Conservation (phyloP, 306 rosid species). For the Lupinus albus region DNA sequence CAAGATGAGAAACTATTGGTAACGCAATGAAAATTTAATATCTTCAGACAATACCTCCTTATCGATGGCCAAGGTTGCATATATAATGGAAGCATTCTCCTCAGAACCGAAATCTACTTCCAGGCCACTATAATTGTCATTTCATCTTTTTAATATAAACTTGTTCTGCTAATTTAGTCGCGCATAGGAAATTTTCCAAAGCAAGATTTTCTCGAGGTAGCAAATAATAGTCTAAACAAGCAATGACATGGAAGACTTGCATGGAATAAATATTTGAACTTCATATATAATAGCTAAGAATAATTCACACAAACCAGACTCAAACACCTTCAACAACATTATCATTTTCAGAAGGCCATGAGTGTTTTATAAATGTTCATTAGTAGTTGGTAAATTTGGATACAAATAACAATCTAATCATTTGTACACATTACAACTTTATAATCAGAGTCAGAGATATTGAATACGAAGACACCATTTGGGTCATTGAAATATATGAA, state of each 20-base stretch:
- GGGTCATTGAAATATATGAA: too few species aligned
- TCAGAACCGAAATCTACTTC: constrained; percentile 76
- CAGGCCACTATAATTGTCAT: constrained; percentile 63
- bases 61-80: constrained; percentile 68
- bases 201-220: neutral
- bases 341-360: neutral
- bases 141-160: neutral
- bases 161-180: neutral
- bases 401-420: constrained; percentile 3
- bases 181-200: constrained; percentile 9
- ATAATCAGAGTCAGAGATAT: neutral
- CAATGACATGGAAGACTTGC: neutral
- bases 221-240: neutral
- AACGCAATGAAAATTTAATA: constrained; percentile 31
- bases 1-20: neutral
- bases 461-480: too few species aligned
- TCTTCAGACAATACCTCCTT: constrained; percentile 63
- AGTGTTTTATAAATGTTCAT: neutral
- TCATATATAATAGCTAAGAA: neutral
- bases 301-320: neutral
- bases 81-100: constrained; percentile 68
- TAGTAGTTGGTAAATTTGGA: neutral
- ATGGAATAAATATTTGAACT: neutral
- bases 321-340: neutral
- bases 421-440: neutral